Percentiles rank a stretch among this genome's conserved stretches.
These are phyloP conservation scores for Musa beccarii DNA, from an alignment of 176 grass and related monocot species.

Conservation along the genomic window DNA sequence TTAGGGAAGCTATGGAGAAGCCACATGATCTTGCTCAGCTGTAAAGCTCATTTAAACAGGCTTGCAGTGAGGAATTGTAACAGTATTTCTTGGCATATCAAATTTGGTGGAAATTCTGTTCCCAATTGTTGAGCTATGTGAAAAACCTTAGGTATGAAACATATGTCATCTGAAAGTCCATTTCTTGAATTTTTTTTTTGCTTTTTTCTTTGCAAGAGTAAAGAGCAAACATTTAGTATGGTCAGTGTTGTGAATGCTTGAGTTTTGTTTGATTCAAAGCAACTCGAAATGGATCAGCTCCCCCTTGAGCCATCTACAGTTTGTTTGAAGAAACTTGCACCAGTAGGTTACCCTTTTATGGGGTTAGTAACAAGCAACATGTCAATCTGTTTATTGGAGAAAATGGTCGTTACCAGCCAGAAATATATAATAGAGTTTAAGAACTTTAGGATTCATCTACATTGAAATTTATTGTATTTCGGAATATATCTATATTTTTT, in stretches of 20 bases:
- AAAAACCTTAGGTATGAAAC: not conserved
- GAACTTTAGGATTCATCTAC: too few relatives aligned
- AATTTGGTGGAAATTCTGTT: conserved; percentile 1
- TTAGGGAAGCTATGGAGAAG: conserved; percentile 42
- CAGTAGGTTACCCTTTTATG: not conserved
- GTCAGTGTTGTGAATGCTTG: not conserved
- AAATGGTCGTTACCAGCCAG: not conserved
- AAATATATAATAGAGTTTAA: not conserved
- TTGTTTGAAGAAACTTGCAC: not conserved
- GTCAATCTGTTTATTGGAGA: not conserved
- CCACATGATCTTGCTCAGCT: conserved; percentile 36
- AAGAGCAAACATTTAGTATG: not conserved
- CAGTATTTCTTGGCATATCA: not conserved
- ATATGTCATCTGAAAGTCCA: not conserved
- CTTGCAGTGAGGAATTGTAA: not conserved
- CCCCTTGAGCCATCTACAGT: not conserved
- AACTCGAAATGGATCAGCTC: not conserved
- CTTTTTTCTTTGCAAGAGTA: not conserved
- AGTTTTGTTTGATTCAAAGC: not conserved
- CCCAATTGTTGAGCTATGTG: not conserved
- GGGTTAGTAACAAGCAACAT: not conserved
- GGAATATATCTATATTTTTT: not conserved
- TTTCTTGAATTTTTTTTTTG: not conserved
- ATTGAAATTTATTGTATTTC: too few relatives aligned
- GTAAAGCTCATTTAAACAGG: conserved; percentile 22